phyloP scores from a whole-genome alignment of 2,329 filamentous ascomycete species.

The Botrytis fabae region DNA sequence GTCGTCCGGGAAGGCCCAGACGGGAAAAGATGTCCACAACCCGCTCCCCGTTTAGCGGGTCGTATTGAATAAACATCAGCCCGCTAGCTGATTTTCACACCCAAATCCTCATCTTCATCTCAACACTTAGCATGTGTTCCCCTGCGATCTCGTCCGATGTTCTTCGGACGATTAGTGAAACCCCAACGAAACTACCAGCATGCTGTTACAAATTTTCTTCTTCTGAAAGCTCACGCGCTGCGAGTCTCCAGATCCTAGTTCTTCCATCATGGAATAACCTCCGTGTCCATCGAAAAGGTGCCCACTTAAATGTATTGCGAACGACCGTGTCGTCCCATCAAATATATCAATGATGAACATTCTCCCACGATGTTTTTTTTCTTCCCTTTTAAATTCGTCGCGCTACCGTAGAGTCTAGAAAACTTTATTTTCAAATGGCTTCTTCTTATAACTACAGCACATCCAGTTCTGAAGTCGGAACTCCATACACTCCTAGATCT shows the following conservation, averaged over 20 bases:
- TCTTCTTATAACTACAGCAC: slow-evolving; percentile 35
- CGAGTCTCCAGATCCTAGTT: background rate
- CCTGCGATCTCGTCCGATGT: background rate
- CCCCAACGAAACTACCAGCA: slow-evolving; percentile 37
- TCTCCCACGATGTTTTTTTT: slow-evolving; percentile 19
- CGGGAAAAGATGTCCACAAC: slow-evolving; percentile 2
- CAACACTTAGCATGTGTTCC: background rate
- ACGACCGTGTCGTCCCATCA: slow-evolving; percentile 24
- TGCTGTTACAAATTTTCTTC: slow-evolving; percentile 29
- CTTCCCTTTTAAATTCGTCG: background rate
- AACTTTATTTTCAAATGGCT: slow-evolving; percentile 34
- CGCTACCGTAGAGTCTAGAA: slow-evolving; percentile 17
- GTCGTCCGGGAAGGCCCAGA: background rate
- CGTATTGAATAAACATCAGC: background rate
- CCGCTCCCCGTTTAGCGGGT: background rate
- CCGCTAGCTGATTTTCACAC: background rate
- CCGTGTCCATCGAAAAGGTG: slow-evolving; percentile 16
- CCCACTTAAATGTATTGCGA: slow-evolving; percentile 28
- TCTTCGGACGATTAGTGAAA: slow-evolving; percentile 29
- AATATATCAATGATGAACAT: slow-evolving; percentile 24
- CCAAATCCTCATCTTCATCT: background rate
- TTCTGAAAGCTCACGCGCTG: background rate
- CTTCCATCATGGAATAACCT: slow-evolving; percentile 8
- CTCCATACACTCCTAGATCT: slow-evolving; percentile 19
- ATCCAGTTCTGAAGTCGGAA: slow-evolving; percentile 33